Conservation (phyloP, 108 stramenopile genomes). For the Pseudonitzschia multistriata region DNA sequence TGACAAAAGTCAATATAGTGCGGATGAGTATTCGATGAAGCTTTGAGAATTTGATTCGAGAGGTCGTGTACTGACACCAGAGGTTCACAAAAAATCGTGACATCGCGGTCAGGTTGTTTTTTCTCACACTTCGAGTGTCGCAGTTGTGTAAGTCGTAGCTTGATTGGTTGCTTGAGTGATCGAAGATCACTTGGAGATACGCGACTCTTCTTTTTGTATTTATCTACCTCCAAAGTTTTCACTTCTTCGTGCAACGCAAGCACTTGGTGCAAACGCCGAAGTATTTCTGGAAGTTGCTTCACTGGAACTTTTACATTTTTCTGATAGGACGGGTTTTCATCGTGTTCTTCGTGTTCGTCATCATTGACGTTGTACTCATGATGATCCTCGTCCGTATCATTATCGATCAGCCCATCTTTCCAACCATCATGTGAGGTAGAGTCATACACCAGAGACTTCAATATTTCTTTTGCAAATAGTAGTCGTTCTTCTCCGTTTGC, state of each 20-base stretch:
- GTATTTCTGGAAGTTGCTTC: slow-evolving; percentile 22
- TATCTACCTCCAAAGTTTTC: background rate
- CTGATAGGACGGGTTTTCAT: background rate
- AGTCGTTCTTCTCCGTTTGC: slow-evolving; percentile 3
- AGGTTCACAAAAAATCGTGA: slow-evolving; percentile 34
- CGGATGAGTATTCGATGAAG: slow-evolving; percentile 8
- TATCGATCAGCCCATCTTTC: background rate
- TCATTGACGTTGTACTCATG: slow-evolving; percentile 6
- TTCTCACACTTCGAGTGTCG: background rate
- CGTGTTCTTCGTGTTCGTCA: slow-evolving; percentile 20
- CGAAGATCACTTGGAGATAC: slow-evolving; percentile 4
- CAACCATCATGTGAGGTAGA: background rate
- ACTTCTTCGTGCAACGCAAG: slow-evolving; percentile 42
- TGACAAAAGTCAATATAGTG: slow-evolving; percentile 35
- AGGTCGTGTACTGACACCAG: slow-evolving; percentile 40
- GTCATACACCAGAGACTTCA: slow-evolving; percentile 7
- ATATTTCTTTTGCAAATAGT: slow-evolving; percentile 23
- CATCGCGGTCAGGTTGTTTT: background rate
- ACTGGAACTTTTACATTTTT: background rate
- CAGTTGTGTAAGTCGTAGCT: slow-evolving; percentile 8
- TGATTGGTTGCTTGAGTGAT: slow-evolving; percentile 16
- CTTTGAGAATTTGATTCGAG: slow-evolving; percentile 37
- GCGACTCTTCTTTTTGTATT: background rate
- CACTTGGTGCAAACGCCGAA: slow-evolving; percentile 38
- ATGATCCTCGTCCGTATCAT: slow-evolving; percentile 16